Evolutionary conservation across 2,329 filamentous ascomycete species (phyloP), one percentile per base, ranked within the genome.

Genomic region (Aspergillus versicolor): DNA sequence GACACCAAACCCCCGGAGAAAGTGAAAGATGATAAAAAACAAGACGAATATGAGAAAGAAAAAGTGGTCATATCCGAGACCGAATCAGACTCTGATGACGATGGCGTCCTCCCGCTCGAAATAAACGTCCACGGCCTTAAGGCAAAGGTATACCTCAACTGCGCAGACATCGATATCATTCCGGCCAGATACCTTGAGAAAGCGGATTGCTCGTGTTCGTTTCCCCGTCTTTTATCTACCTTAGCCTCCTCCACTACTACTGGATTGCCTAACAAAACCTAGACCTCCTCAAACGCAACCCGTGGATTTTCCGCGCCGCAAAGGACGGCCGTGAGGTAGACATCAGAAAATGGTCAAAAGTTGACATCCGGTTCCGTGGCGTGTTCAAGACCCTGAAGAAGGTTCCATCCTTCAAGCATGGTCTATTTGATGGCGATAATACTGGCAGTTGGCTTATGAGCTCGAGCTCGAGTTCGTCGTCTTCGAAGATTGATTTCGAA

Each of bases 341-440:
- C 43, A 41, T 66, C 8, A 50, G 44, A 9, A 52, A 47, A 38
- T 70, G 66, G 69, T 63, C 67, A 6, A 57, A 57, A 13, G 43
- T 61, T 6, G 62, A 70, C 37, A 58, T 62, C 34, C 62, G 62
- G 11, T 71, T 65, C 46, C 60, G 63, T 7, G 64, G 60, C 3
- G 61, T 70, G 2, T 71, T 65, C 58, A 60, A 59, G 41, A 62
- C 62, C 1, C 63, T 71, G 4, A 42, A 49, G 11, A 65, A 67
- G 40, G 63, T 61, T 1, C 68, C 67, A 4, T 37, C 15, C 4
- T 66, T 68, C 27, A 15, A 24, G 8, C 57, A 55, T 4, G 61
- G 62, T 0, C 22, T 69, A 7, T 70, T 66, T 15, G 61, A 65
- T 40, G 56, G 63, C 24, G 61, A 59, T 2, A 56, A 52, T 3